These are phyloP conservation scores for Mucor piriformis DNA, from an alignment of 371 early-diverging fungal genomes.

Conservation along the genomic window DNA sequence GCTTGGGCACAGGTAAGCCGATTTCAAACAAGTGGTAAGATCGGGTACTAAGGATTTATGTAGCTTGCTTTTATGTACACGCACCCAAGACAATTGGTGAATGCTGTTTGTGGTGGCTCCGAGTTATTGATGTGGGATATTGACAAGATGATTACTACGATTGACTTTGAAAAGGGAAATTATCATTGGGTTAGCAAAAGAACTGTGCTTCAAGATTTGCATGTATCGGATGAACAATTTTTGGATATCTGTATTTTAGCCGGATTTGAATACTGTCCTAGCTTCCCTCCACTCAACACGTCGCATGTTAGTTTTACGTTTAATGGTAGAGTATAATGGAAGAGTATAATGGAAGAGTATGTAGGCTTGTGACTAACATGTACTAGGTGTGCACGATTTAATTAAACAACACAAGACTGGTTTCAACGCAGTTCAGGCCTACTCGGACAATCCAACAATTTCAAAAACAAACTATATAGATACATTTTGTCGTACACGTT, in stretches of 20 bases:
- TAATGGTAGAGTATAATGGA: conserved; percentile 49
- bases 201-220: conserved; percentile 64
- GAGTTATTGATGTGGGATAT: conserved; percentile 82
- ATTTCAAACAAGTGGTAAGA: background rate
- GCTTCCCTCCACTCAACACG: conserved; percentile 71
- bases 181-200: conserved; percentile 73
- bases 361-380: background rate
- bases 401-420: conserved; percentile 74
- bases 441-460: conserved; percentile 61
- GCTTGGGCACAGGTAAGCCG: conserved; percentile 74
- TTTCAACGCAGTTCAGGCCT: conserved; percentile 71
- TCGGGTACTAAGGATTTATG: too few relatives aligned
- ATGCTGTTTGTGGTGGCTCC: conserved; percentile 72
- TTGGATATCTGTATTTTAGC: conserved; percentile 83
- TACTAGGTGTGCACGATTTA: conserved; percentile 60
- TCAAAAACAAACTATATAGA: conserved; percentile 71
- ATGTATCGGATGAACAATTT: conserved; percentile 74
- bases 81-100: conserved; percentile 71
- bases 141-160: conserved; percentile 71
- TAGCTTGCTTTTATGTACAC: conserved; percentile 76
- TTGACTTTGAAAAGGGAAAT: conserved; percentile 70
- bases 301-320: conserved; percentile 62
- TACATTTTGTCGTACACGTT: conserved; percentile 71
- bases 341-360: background rate
- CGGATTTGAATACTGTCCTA: conserved; percentile 77